Percentiles rank a stretch among this genome's conserved stretches.
These are phyloP conservation scores for Seiridium cupressi DNA, from an alignment of 2,329 filamentous ascomycete species.

Conservation along the genomic window DNA sequence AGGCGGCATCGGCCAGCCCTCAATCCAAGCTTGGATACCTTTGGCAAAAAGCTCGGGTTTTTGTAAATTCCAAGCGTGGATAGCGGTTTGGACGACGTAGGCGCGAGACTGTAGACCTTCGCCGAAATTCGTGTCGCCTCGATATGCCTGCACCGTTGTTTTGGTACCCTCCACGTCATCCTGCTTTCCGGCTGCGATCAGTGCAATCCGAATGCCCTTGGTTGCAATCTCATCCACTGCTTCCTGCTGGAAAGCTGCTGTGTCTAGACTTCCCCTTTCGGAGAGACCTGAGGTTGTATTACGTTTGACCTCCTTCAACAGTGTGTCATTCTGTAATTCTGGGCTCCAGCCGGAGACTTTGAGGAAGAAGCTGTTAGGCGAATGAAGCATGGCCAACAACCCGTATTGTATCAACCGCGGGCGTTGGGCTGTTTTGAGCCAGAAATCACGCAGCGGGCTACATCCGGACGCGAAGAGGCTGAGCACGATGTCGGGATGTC, in stretches of 20 bases:
- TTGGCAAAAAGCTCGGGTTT: constrained; percentile 35
- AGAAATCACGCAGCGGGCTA: background rate
- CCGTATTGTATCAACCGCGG: constrained; percentile 26
- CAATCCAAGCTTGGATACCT: constrained; percentile 34
- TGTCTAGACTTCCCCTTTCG: constrained; percentile 12
- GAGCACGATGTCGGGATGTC: constrained; percentile 31
- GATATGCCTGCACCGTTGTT: constrained; percentile 24
- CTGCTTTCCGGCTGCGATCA: constrained; percentile 28
- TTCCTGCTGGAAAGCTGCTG: constrained; percentile 21
- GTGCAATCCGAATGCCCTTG: constrained; percentile 24
- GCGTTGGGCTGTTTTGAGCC: background rate
- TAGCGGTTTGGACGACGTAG: constrained; percentile 31
- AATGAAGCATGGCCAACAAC: constrained; percentile 21
- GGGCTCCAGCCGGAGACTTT: constrained; percentile 22
- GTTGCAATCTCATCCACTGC: constrained; percentile 23
- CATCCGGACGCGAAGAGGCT: constrained; percentile 24
- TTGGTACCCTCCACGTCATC: constrained; percentile 30
- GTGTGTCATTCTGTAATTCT: constrained; percentile 25
- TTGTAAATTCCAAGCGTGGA: constrained; percentile 40
- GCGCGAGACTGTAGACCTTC: constrained; percentile 23
- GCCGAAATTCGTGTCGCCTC: constrained; percentile 15
- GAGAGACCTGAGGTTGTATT: constrained; percentile 27
- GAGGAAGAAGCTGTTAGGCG: constrained; percentile 25
- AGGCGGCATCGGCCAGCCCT: constrained; percentile 22
- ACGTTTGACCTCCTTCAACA: constrained; percentile 30